Conservation (phyloP, 2,329 filamentous ascomycete species). For the Epicoccum nigrum region DNA sequence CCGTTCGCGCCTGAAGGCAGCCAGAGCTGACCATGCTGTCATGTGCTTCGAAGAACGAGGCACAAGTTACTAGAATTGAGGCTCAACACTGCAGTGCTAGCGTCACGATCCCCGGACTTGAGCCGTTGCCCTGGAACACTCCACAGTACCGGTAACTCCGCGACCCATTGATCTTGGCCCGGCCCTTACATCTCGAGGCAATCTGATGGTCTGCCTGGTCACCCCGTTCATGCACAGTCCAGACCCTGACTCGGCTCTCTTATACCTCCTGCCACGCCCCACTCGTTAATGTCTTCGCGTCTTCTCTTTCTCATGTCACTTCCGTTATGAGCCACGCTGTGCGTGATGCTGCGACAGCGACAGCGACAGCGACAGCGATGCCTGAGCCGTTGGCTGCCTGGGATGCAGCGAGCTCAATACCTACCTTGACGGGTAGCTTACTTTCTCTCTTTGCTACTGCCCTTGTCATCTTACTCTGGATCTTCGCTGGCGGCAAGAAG, state of each 20-base stretch:
- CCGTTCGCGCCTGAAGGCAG: background rate
- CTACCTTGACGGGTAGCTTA: slow-evolving; percentile 31
- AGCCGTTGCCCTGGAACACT: background rate
- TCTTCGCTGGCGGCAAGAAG: slow-evolving; percentile 23
- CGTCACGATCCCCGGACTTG: background rate
- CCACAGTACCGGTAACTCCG: background rate
- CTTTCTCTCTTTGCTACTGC: slow-evolving; percentile 25
- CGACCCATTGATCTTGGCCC: slow-evolving; percentile 1
- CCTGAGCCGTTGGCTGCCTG: background rate
- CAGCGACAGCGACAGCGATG: background rate
- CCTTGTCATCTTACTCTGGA: slow-evolving; percentile 26
- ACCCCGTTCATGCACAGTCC: background rate
- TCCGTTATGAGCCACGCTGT: slow-evolving; percentile 14
- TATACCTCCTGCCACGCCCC: slow-evolving; percentile 3
- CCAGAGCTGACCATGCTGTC: background rate
- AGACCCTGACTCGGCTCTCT: background rate
- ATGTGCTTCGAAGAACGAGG: background rate
- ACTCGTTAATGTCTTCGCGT: background rate
- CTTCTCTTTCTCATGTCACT: slow-evolving; percentile 4
- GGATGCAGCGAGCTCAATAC: slow-evolving; percentile 21
- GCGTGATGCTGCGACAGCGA: slow-evolving; percentile 11
- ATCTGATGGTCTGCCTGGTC: background rate
- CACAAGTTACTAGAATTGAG: background rate
- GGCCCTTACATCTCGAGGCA: slow-evolving; percentile 2
- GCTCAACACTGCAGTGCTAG: background rate